These are phyloP conservation scores for Phaeosphaeriaceae sp. DNA, from an alignment of 2,329 filamentous ascomycete genomes.

Conservation along the genomic window DNA sequence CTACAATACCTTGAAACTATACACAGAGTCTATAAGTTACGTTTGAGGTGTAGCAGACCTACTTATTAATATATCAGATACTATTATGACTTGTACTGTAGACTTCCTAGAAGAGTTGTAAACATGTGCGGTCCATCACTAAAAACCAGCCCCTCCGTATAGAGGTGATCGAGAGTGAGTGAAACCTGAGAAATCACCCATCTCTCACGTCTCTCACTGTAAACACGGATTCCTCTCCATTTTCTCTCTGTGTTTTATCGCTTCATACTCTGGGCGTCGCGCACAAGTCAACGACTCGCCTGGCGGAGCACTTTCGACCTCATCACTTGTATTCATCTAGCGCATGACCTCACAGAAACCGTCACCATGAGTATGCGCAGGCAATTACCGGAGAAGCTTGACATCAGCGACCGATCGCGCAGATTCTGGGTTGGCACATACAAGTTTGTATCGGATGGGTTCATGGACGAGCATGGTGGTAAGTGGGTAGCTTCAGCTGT, in stretches of 20 bases:
- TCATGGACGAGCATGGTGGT: slow-evolving; percentile 33
- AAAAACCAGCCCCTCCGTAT: no score
- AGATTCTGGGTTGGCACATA: slow-evolving; percentile 42
- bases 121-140: no score
- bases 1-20: no score
- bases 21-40: no score
- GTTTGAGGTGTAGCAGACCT: no score
- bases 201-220: neutral
- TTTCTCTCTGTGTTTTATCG: neutral
- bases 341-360: neutral
- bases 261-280: neutral
- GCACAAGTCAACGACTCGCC: neutral
- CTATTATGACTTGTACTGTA: no score
- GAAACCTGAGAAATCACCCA: neutral
- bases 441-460: slow-evolving; percentile 30
- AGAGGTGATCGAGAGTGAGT: neutral
- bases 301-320: neutral
- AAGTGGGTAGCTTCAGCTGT: slow-evolving; percentile 5
- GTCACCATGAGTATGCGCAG: neutral
- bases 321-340: neutral
- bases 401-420: slow-evolving; percentile 28
- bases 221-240: neutral
- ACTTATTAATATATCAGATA: no score
- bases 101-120: no score
- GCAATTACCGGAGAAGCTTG: neutral